Evolutionary conservation across 148 eudicot genomes (phyloP), one percentile per base, ranked within the genome.

Genomic region (Pharnaceum exiguum): DNA sequence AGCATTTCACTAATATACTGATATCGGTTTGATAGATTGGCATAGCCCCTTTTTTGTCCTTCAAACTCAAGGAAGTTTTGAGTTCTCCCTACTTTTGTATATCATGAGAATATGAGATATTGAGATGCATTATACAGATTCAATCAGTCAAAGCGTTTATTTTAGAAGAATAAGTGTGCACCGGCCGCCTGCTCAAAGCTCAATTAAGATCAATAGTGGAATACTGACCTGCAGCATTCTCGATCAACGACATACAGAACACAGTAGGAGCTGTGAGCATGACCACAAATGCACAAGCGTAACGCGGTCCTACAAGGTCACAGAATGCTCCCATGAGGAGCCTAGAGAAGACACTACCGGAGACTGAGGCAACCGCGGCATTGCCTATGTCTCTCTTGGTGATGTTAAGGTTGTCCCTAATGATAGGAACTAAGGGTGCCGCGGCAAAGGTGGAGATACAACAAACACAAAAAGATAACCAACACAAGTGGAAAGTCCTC

Each of bases 381-480:
- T 75, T 75, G 12, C 79, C 71, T 5, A 75, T 63, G 50, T 75
- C 79, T 1, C 43, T 52, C 33, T 63, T 75, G 7, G 72, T 71
- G 4, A 75, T 66, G 23, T 58, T 53, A 5, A 75, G 64, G 45
- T 76, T 76, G 56, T 76, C 76, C 21, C 80, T 53, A 7, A 76
- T 71, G 10, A 76, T 68, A 7, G 80, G 80, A 30, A 76, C 74
- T 0, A 76, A 38, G 0, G 80, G 80, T 0, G 80, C 80, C 12
- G 80, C 80, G 0, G 80, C 80, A 19, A 76, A 71, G 9, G 80
- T 76, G 29, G 80, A 76, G 44, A 76, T 44, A 51, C 51, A 76
- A 29, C 66, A 57, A 4, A 68, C 52, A 37, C 66, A 76, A 66
- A 76, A 76, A 12, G 80, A 76, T 40, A 76, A 63, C 80, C 80